These are phyloP conservation scores for Groenewaldozyma sp. DNA, from an alignment of 1,139 yeast species.

Conservation along the genomic window DNA sequence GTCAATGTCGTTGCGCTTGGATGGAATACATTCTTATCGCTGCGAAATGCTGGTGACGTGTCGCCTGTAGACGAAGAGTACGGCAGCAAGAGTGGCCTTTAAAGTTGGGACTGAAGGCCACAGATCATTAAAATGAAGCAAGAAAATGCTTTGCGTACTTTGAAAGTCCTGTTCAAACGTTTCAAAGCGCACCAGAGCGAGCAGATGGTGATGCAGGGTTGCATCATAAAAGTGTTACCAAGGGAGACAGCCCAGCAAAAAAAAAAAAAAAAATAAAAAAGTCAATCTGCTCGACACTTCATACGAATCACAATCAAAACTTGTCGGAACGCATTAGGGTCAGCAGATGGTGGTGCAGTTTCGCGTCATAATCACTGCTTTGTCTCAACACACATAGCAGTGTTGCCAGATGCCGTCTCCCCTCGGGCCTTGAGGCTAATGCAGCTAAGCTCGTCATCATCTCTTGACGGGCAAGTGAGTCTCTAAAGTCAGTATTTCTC, in stretches of 20 bases:
- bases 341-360: neutral
- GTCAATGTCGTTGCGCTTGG: conserved; percentile 68
- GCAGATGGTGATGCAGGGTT: no score
- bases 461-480: neutral
- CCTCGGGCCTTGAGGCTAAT: neutral
- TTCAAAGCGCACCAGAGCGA: no score
- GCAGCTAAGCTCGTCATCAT: neutral
- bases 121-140: no score
- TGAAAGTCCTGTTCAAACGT: no score
- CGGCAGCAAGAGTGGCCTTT: no score
- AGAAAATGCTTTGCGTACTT: no score
- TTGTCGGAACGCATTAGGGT: neutral
- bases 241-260: neutral
- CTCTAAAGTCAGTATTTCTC: neutral
- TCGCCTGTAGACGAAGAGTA: neutral
- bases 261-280: no score
- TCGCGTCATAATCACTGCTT: neutral
- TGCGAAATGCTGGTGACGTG: conserved; percentile 30
- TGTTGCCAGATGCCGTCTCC: neutral
- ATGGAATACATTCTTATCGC: conserved; percentile 78
- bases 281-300: no score
- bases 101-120: no score
- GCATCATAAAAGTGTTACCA: neutral
- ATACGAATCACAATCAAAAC: neutral
- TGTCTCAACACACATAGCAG: neutral